Base-by-base conservation (phyloP, 805 yeast genomes). In the Phaffomyces opuntiae region DNA sequence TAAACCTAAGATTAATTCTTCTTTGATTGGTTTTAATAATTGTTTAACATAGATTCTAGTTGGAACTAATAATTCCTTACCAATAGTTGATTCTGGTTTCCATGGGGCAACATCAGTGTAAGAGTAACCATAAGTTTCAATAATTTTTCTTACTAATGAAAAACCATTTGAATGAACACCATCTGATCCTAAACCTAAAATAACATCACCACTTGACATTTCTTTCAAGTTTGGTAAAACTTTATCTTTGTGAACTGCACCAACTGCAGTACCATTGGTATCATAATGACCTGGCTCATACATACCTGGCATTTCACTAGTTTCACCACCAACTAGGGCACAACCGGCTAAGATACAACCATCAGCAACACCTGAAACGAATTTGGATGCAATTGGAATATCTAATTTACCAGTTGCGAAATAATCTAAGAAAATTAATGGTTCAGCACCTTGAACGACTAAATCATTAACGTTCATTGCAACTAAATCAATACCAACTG, bases 261-360 rank as follows among this genome's bases (percentile, higher is more conserved):
- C 99, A 38, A 93, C 90, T 44, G 97, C 95, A 34, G 99, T 95
- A 67, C 99, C 99, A 61, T 91, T 93, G 49, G 96, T 90, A 67
- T 93, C 99, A 63, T 93, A 93, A 68, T 93, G 98, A 32, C 95
- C 95, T 46, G 81, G 88, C 49, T 83, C 86, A 61, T 93, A 93
- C 86, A 93, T 87, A 53, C 99, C 99, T 26, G 99, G 99, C 99
- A 93, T 93, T 73, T 93, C 99, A 45, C 96, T 85, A 35, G 99
- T 93, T 69, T 93, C 99, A 54, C 99, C 99, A 46, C 99, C 99
- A 44, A 93, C 96, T 48, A 93, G 74, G 7, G 99, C 99, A 75
- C 99, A 91, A 11, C 96, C 96, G 32, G 98, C 86, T 53, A 80
- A 78, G 53, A 83, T 81, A 73, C 99, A 93, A 47, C 99, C 99